A percentile compares a stretch with the other conserved stretches of the same genome.
phyloP scores from a whole-genome alignment of 306 rosid genomes.

The Vigna trinervia region DNA sequence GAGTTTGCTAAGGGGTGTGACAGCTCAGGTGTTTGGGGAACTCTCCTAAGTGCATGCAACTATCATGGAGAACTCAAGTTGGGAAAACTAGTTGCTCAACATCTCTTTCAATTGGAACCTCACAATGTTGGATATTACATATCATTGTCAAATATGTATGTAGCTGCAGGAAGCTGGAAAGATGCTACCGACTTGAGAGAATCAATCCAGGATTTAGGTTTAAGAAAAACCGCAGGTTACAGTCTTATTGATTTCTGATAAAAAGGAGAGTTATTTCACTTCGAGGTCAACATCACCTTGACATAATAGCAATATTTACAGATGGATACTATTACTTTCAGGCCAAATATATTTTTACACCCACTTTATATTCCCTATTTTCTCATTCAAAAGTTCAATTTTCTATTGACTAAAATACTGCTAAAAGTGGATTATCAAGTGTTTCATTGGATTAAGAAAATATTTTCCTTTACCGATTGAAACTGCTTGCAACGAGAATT shows the following conservation, averaged over 20 bases:
- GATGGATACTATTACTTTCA: too few species aligned
- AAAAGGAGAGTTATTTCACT: not conserved
- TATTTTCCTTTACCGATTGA: too few species aligned
- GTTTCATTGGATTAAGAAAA: too few species aligned
- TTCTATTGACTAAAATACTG: too few species aligned
- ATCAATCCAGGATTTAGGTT: conserved; percentile 44
- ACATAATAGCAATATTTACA: too few species aligned
- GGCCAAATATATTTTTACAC: too few species aligned
- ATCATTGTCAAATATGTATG: conserved; percentile 66
- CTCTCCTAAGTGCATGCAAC: conserved; percentile 63
- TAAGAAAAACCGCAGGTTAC: conserved; percentile 55
- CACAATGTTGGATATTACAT: conserved; percentile 67
- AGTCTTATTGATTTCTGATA: conserved; percentile 56
- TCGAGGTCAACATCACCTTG: too few species aligned
- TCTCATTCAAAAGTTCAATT: too few species aligned
- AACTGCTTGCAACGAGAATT: too few species aligned
- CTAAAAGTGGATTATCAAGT: too few species aligned
- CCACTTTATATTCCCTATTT: too few species aligned
- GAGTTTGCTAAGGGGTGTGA: conserved; percentile 48
- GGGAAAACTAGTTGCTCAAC: conserved; percentile 58
- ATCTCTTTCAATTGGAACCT: conserved; percentile 60
- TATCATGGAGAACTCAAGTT: conserved; percentile 66
- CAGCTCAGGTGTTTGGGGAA: conserved; percentile 63
- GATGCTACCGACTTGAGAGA: conserved; percentile 60
- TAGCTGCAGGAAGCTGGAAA: conserved; percentile 71